These are phyloP conservation scores for Bryum argenteum DNA, from an alignment of 225 moss, liverwort and hornwort genomes.

Conservation along the genomic window DNA sequence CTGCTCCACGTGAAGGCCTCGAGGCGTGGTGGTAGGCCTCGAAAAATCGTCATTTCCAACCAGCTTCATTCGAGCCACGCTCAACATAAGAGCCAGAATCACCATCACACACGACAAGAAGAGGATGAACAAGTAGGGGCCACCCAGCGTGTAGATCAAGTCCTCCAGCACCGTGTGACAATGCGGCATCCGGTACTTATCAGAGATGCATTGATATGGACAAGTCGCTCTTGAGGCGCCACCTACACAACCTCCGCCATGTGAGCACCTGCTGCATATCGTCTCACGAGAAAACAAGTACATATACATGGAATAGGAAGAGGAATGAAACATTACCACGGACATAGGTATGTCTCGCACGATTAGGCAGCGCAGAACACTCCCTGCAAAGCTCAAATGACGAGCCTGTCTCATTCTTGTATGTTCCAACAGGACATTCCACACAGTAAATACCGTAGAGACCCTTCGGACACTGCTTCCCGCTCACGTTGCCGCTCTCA, in stretches of 20 bases:
- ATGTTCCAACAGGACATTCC: slow-evolving; percentile 95
- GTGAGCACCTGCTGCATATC: neutral
- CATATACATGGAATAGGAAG: neutral
- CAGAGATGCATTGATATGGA: slow-evolving; percentile 75
- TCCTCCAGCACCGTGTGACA: slow-evolving; percentile 90
- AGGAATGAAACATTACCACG: slow-evolving; percentile 56
- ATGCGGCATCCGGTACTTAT: slow-evolving; percentile 84
- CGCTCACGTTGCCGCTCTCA: slow-evolving; percentile 71
- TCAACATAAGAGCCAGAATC: slow-evolving; percentile 82
- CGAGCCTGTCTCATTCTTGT: slow-evolving; percentile 84
- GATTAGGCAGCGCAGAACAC: slow-evolving; percentile 64
- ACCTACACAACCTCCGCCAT: slow-evolving; percentile 51
- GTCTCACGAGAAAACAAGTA: neutral
- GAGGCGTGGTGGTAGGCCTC: slow-evolving; percentile 56
- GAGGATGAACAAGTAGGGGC: slow-evolving; percentile 78
- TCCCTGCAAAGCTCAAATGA: slow-evolving; percentile 60
- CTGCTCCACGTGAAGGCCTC: slow-evolving; percentile 78
- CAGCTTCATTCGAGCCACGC: slow-evolving; percentile 89
- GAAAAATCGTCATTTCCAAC: slow-evolving; percentile 88
- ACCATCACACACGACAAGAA: slow-evolving; percentile 73
- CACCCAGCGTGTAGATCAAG: slow-evolving; percentile 79
- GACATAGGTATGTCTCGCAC: slow-evolving; percentile 74
- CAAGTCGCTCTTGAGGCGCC: slow-evolving; percentile 64
- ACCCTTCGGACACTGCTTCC: slow-evolving; percentile 75
- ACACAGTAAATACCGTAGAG: slow-evolving; percentile 86